A percentile compares a stretch with the other conserved stretches of the same genome.
These are phyloP conservation scores for Hirschioporus abietinus DNA, from an alignment of 768 basidiomycete species.

Conservation along the genomic window DNA sequence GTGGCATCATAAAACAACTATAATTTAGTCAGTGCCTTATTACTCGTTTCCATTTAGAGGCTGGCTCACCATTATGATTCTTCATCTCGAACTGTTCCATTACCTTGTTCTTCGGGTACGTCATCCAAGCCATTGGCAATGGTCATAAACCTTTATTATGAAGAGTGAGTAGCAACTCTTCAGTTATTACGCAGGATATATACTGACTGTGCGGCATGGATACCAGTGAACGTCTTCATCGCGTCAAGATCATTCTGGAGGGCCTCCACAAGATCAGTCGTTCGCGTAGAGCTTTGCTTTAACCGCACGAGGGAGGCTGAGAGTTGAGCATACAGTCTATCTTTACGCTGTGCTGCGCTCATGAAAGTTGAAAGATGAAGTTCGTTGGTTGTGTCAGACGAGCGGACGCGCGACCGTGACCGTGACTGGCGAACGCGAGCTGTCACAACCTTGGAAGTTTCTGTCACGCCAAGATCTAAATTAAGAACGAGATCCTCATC, in stretches of 20 bases:
- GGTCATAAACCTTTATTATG: slow-evolving; percentile 42
- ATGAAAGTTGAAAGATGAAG: slow-evolving; percentile 26
- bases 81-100: too few relatives aligned
- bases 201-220: slow-evolving; percentile 77
- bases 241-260: slow-evolving; percentile 71
- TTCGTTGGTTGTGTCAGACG: too few relatives aligned
- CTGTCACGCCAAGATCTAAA: too few relatives aligned
- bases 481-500: too few relatives aligned
- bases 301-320: slow-evolving; percentile 63
- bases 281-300: slow-evolving; percentile 61
- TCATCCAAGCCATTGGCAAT: slow-evolving; percentile 36
- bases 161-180: slow-evolving; percentile 1
- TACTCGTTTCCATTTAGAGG: too few relatives aligned
- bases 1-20: too few relatives aligned
- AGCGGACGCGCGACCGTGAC: too few relatives aligned
- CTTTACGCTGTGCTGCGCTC: slow-evolving; percentile 72
- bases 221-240: slow-evolving; percentile 73
- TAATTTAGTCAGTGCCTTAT: too few relatives aligned
- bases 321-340: slow-evolving; percentile 75
- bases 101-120: neutral
- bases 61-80: too few relatives aligned
- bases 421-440: too few relatives aligned
- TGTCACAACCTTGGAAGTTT: too few relatives aligned
- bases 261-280: slow-evolving; percentile 72
- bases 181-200: neutral